Evolutionary conservation across 805 yeast genomes (phyloP).

Genomic region (Wilhelminamyces savonicus): DNA sequence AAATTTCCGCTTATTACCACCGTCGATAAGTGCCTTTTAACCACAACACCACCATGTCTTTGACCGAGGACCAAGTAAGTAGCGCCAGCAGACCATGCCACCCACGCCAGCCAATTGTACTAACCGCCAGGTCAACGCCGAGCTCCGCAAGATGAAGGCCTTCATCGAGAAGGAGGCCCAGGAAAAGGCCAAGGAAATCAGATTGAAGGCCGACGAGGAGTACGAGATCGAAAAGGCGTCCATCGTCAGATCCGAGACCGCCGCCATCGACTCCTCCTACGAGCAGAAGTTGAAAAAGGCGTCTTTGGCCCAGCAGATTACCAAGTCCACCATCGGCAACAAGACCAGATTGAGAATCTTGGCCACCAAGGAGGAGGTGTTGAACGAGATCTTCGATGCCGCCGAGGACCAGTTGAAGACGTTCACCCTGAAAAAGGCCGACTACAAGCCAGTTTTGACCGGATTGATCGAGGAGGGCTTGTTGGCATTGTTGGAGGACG

Average conservation of each 20-base stretch:
- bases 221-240: constrained; percentile 96
- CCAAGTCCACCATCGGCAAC: constrained; percentile 91
- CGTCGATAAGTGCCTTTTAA: no score
- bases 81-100: not conserved
- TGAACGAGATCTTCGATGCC: constrained; percentile 65
- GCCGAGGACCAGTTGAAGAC: constrained; percentile 59
- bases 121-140: constrained; percentile 73
- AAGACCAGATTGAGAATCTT: constrained; percentile 90
- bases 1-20: no score
- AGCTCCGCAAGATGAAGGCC: constrained; percentile 95
- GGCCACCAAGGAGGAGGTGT: constrained; percentile 71
- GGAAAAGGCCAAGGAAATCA: constrained; percentile 95
- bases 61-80: constrained; percentile 28
- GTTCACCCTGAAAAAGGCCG: constrained; percentile 45
- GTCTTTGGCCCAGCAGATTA: constrained; percentile 86
- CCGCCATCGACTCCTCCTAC: constrained; percentile 75
- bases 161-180: constrained; percentile 99
- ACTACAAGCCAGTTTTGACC: constrained; percentile 64
- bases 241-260: constrained; percentile 86
- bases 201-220: constrained; percentile 95
- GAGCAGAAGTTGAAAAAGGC: constrained; percentile 87
- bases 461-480: constrained; percentile 76
- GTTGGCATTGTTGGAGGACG: constrained; percentile 66
- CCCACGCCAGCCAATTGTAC: not conserved
- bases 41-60: constrained; percentile 18